Conservation (phyloP, 2,329 filamentous ascomycete species). For the Gnomoniopsis smithogilvyi region DNA sequence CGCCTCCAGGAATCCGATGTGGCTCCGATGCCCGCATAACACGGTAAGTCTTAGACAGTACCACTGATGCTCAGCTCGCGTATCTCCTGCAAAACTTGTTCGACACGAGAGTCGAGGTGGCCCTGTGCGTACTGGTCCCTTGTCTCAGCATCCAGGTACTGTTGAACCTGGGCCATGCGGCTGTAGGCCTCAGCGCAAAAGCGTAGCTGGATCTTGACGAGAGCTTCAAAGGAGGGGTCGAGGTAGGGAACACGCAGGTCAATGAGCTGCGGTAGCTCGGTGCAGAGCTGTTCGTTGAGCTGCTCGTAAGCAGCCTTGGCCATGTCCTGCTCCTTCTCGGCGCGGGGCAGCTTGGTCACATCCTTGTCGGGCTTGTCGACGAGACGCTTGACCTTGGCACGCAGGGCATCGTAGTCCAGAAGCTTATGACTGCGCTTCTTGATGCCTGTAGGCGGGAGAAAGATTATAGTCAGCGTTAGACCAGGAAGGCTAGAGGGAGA, state of each 20-base stretch:
- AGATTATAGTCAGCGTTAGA: slow-evolving; percentile 19
- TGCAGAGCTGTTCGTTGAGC: slow-evolving; percentile 92
- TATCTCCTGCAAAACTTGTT: slow-evolving; percentile 96
- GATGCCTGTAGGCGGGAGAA: slow-evolving; percentile 60
- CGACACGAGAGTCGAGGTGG: slow-evolving; percentile 84
- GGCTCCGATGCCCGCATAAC: background rate
- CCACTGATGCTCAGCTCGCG: slow-evolving; percentile 89
- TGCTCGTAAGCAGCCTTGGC: slow-evolving; percentile 92
- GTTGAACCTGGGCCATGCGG: slow-evolving; percentile 98
- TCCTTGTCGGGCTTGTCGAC: slow-evolving; percentile 99
- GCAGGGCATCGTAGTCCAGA: slow-evolving; percentile 94
- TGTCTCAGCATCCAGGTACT: slow-evolving; percentile 94
- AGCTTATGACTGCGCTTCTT: slow-evolving; percentile 99
- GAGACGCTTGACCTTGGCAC: slow-evolving; percentile 93
- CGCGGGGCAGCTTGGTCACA: slow-evolving; percentile 89
- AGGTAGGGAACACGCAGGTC: slow-evolving; percentile 95
- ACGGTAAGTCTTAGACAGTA: slow-evolving; percentile 44
- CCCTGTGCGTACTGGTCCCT: slow-evolving; percentile 94
- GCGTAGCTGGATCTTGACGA: slow-evolving; percentile 96
- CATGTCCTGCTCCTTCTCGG: slow-evolving; percentile 95
- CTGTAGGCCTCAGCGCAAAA: slow-evolving; percentile 98
- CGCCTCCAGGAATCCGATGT: background rate
- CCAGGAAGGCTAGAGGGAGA: slow-evolving; percentile 26
- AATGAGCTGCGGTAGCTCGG: slow-evolving; percentile 91
- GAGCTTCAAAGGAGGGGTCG: slow-evolving; percentile 93